Evolutionary conservation across 257 asterid species (phyloP).

Genomic region (Buddleja alternifolia): DNA sequence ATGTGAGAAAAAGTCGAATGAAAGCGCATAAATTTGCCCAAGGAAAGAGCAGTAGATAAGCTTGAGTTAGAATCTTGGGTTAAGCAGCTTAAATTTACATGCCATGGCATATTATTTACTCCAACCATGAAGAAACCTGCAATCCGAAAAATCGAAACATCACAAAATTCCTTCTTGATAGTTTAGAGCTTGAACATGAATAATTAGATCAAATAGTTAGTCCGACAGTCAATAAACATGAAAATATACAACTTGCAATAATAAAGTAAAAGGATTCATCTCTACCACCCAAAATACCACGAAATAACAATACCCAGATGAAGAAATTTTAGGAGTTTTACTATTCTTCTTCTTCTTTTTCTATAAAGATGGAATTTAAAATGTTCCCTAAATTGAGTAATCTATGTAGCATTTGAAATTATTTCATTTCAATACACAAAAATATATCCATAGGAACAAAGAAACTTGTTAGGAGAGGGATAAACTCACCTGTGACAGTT

Average conservation of each 20-base stretch:
- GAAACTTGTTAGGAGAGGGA: neutral
- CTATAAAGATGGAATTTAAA: neutral
- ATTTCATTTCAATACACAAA: neutral
- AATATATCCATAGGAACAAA: neutral
- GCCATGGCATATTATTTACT: slow-evolving; percentile 34
- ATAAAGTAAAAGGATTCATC: neutral
- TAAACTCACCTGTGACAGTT: neutral
- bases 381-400: neutral
- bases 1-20: slow-evolving; percentile 25
- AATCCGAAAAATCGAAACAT: slow-evolving; percentile 12
- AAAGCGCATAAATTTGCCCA: slow-evolving; percentile 31
- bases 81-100: slow-evolving; percentile 27
- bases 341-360: too few relatives aligned
- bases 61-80: slow-evolving; percentile 25
- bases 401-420: slow-evolving; percentile 1
- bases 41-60: slow-evolving; percentile 23
- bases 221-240: neutral
- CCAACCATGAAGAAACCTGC: slow-evolving; percentile 33
- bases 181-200: neutral
- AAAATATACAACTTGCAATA: neutral
- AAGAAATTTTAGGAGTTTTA: too few relatives aligned
- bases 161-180: neutral
- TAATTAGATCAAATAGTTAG: neutral
- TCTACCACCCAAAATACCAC: neutral
- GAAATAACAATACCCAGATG: neutral